Evolutionary conservation across 1,284 basidiomycete genomes (phyloP).

Genomic region (Marasmius oreades): DNA sequence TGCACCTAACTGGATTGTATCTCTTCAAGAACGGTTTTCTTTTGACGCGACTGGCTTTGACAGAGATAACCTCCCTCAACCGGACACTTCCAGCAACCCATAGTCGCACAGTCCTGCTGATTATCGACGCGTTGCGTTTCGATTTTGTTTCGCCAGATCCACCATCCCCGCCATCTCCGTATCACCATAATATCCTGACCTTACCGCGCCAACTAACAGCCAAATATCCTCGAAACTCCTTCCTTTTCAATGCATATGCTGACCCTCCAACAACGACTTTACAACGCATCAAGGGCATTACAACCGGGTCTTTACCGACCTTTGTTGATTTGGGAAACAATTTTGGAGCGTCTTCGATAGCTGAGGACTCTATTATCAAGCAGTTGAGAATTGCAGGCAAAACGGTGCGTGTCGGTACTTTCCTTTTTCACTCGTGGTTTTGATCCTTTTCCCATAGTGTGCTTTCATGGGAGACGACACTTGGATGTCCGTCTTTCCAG

Average conservation of each 20-base stretch:
- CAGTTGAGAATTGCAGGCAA: constrained; percentile 55
- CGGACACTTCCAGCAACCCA: constrained; percentile 63
- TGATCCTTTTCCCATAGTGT: constrained; percentile 33
- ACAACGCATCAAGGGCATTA: constrained; percentile 93
- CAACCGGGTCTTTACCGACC: constrained; percentile 93
- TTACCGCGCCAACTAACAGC: constrained; percentile 73
- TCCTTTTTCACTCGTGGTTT: background rate
- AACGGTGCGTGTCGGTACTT: constrained; percentile 40
- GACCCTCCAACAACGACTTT: constrained; percentile 97
- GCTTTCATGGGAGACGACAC: constrained; percentile 97
- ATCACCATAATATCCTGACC: constrained; percentile 81
- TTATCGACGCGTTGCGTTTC: constrained; percentile 93
- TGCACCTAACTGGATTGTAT: constrained; percentile 64
- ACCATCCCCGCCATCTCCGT: constrained; percentile 55
- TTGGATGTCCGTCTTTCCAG: constrained; percentile 89
- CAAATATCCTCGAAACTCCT: constrained; percentile 63
- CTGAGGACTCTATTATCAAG: constrained; percentile 82
- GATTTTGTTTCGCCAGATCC: constrained; percentile 86
- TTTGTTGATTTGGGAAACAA: constrained; percentile 94
- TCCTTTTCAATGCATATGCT: constrained; percentile 86
- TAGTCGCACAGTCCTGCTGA: constrained; percentile 76
- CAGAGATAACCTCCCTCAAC: constrained; percentile 44
- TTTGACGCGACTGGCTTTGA: constrained; percentile 76
- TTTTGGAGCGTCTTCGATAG: constrained; percentile 83
- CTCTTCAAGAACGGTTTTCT: constrained; percentile 90